Base-by-base conservation (phyloP, 768 basidiomycete species). In the Pleurotus sapidus region DNA sequence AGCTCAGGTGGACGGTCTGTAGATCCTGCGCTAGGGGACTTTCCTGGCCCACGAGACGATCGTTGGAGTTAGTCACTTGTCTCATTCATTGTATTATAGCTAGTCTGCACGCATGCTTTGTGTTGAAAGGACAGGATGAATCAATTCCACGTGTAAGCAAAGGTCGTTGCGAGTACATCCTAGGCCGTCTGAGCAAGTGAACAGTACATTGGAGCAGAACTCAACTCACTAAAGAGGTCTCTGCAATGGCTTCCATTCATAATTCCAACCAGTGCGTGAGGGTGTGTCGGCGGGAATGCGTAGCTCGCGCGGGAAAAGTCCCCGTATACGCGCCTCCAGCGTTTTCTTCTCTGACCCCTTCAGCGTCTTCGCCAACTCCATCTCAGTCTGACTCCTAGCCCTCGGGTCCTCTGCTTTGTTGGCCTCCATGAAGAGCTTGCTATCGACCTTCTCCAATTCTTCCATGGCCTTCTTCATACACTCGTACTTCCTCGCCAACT, bases 381-480 rank as follows among this genome's bases (percentile, higher is more conserved):
- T 66, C 73, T 94, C 87, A 37, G 72, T 77, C 46, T 68, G 61
- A 51, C 75, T 83, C 67, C 85, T 79, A 45, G 76, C 34, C 40
- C 60, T 54, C 30, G 60, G 89, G 64, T 95, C 88, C 67, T 91
- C 86, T 68, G 73, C 76, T 67, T 81, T 82, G 66, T 91, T 90
- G 23, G 89, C 88, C 72, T 89, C 89, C 69, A 76, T 76, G 65
- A 84, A 90, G 27, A 89, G 73, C 55, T 72, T 68, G 38, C 72
- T 70, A 64, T 91, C 87, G 27, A 87, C 72, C 59, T 73, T 76
- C 48, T 79, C 75, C 62, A 98, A 77, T 67, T 88, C 85, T 59
- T 91, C 87, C 89, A 97, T 94, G 14, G 95, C 95, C 63, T 73
- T 73, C 68, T 76, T 75, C 94, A 97, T 95, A 64, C 83, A 81